Evolutionary conservation across 2,329 filamentous ascomycete genomes (phyloP).

Genomic region (Fragosphaeria purpurea): DNA sequence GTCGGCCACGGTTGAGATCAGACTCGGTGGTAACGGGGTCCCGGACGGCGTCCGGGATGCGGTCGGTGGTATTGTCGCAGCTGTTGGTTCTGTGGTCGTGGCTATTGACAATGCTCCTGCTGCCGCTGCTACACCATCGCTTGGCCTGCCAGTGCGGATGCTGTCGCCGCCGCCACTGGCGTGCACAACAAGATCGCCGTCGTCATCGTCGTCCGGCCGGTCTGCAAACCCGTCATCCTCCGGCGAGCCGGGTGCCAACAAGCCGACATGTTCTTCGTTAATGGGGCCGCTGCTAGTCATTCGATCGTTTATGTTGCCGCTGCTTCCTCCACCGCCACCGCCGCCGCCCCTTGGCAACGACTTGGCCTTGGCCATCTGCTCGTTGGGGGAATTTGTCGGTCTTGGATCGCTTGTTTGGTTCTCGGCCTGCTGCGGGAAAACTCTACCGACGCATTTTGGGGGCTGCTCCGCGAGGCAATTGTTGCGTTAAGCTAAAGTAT

Average conservation of each 20-base stretch:
- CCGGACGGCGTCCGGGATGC: not conserved
- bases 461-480: no score
- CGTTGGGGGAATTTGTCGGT: no score
- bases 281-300: no score
- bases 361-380: no score
- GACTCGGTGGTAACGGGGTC: not conserved
- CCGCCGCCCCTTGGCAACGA: conserved; percentile 5
- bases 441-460: no score
- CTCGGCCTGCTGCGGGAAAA: no score
- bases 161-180: conserved; percentile 2
- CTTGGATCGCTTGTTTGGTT: no score
- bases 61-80: not conserved
- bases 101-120: no score
- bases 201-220: conserved; percentile 8
- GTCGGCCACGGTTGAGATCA: not conserved
- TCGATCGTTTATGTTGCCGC: not conserved
- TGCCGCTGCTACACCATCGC: no score
- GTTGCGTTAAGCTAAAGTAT: no score
- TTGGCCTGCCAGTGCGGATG: not conserved
- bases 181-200: conserved; percentile 7
- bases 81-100: no score
- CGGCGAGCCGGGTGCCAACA: conserved; percentile 15
- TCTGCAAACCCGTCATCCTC: conserved; percentile 3
- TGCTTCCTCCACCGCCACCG: not conserved
- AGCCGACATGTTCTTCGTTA: conserved; percentile 16